A percentile compares a stretch with the other conserved stretches of the same genome.
Conservation (phyloP, 2,329 filamentous ascomycete genomes). For the Colletotrichum scovillei region DNA sequence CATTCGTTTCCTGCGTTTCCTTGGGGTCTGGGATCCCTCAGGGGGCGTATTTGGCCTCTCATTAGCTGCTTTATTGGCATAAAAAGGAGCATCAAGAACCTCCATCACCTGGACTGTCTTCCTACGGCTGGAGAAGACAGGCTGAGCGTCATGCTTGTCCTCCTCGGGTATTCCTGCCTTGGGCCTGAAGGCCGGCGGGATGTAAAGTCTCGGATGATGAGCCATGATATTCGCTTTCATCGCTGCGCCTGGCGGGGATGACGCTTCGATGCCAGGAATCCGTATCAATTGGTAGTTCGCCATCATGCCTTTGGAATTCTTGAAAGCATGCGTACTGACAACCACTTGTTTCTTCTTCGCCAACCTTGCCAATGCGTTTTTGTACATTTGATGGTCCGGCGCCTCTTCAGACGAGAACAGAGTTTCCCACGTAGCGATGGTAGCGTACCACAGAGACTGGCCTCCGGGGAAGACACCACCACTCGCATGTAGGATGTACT, state of each 20-base stretch:
- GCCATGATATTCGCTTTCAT: constrained; percentile 58
- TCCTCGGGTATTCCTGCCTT: constrained; percentile 41
- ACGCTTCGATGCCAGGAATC: constrained; percentile 53
- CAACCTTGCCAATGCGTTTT: constrained; percentile 52
- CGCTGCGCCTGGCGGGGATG: constrained; percentile 52
- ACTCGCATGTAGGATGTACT: constrained; percentile 53
- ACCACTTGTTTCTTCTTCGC: constrained; percentile 47
- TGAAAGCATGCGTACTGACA: constrained; percentile 58
- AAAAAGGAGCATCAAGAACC: constrained; percentile 62
- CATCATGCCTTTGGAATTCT: constrained; percentile 52
- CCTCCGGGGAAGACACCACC: constrained; percentile 64
- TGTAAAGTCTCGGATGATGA: constrained; percentile 56
- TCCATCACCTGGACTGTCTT: constrained; percentile 56
- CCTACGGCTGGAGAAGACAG: constrained; percentile 36
- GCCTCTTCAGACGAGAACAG: constrained; percentile 51
- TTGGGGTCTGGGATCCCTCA: constrained; percentile 20
- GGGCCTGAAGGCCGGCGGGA: constrained; percentile 49
- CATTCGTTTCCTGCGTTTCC: constrained; percentile 28
- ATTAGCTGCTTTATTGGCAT: constrained; percentile 45
- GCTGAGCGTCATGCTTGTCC: constrained; percentile 22
- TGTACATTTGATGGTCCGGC: constrained; percentile 53
- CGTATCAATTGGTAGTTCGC: constrained; percentile 58
- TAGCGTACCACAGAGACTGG: constrained; percentile 59
- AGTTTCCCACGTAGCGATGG: constrained; percentile 58
- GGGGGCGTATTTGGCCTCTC: constrained; percentile 14